Percentiles rank a stretch among this genome's conserved stretches.
Conservation (phyloP, 2,329 filamentous ascomycete species). For the Albifimbria verrucaria region DNA sequence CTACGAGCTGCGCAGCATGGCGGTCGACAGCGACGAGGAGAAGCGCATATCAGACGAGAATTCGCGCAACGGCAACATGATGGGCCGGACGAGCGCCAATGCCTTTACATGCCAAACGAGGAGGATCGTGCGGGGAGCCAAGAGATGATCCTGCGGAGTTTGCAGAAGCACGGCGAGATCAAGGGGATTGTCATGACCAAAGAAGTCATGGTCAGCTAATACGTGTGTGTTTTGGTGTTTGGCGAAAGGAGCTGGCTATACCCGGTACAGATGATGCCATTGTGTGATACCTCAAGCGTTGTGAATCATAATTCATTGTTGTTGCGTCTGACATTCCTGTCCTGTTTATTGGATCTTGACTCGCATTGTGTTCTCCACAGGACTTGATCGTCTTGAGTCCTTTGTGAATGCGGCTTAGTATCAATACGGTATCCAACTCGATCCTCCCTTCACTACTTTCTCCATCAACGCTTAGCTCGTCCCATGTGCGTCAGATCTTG, state of each 20-base stretch:
- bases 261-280: too few relatives aligned
- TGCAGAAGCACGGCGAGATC: not conserved
- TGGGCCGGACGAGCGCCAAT: not conserved
- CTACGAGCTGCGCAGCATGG: not conserved
- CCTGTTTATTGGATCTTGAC: too few relatives aligned
- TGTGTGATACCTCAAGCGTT: too few relatives aligned
- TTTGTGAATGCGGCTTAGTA: too few relatives aligned
- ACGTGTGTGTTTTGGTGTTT: not conserved
- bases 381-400: too few relatives aligned
- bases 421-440: too few relatives aligned
- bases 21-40: not conserved
- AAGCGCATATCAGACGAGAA: not conserved
- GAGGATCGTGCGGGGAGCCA: not conserved
- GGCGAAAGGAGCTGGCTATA: too few relatives aligned
- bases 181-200: conserved; percentile 1
- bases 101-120: not conserved
- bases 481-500: too few relatives aligned
- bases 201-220: not conserved
- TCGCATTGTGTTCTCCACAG: not conserved
- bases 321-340: not conserved
- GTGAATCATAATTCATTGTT: too few relatives aligned
- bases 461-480: too few relatives aligned
- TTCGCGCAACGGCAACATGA: not conserved
- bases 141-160: not conserved
- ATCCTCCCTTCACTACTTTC: too few relatives aligned